These are phyloP conservation scores for Sarocladium brachiariae DNA, from an alignment of 2,329 filamentous ascomycete genomes.

Conservation along the genomic window DNA sequence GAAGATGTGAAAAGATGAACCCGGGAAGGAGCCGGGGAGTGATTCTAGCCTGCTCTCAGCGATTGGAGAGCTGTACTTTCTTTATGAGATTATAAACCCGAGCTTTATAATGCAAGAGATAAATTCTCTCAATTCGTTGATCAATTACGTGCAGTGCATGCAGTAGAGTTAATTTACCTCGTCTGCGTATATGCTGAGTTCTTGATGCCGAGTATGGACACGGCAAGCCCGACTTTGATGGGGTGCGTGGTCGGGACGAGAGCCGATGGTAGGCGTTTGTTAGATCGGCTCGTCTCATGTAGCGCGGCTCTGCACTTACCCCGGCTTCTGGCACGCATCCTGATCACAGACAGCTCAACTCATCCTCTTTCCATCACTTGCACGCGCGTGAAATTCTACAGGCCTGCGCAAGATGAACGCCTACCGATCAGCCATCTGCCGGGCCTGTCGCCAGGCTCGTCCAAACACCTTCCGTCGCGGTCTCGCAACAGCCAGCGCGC, in stretches of 20 bases:
- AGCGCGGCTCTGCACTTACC: neutral
- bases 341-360: neutral
- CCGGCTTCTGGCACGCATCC: neutral
- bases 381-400: too few relatives aligned
- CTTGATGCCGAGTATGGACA: neutral
- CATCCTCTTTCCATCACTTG: conserved; percentile 7
- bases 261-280: conserved; percentile 25
- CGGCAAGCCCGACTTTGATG: too few relatives aligned
- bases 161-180: too few relatives aligned
- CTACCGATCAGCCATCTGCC: conserved; percentile 30
- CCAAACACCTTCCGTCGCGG: conserved; percentile 21
- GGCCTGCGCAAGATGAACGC: conserved; percentile 27
- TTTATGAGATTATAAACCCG: conserved; percentile 30
- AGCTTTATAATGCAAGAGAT: conserved; percentile 28
- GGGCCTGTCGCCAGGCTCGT: conserved; percentile 28
- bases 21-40: neutral
- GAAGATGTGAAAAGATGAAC: neutral
- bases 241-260: too few relatives aligned
- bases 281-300: conserved; percentile 6
- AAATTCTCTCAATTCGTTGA: conserved; percentile 8
- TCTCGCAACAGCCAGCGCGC: conserved; percentile 33
- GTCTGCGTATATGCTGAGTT: neutral
- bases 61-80: conserved; percentile 30
- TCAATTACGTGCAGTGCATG: too few relatives aligned
- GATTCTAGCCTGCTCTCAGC: conserved; percentile 23